Evolutionary conservation across 805 yeast genomes (phyloP).

Genomic region (Lachancea kluyveri): DNA sequence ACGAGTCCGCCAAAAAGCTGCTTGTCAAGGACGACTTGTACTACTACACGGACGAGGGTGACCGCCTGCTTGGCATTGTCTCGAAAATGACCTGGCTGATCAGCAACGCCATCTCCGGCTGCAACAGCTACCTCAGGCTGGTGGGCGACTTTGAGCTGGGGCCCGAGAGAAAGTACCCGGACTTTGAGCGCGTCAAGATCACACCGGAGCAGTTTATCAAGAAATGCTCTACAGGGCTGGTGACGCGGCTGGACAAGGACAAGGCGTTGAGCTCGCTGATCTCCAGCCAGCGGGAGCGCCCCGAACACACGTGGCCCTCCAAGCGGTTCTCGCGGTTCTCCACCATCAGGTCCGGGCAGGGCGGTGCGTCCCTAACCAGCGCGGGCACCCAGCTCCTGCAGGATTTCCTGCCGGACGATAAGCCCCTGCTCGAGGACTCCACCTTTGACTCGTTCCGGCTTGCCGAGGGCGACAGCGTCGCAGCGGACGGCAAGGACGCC

Average conservation of each 20-base stretch:
- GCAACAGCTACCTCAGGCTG: slow-evolving; percentile 43
- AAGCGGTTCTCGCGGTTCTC: slow-evolving; percentile 28
- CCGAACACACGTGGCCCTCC: too few species aligned
- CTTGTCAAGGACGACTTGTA: slow-evolving; percentile 33
- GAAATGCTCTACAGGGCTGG: slow-evolving; percentile 55
- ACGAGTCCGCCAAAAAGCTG: slow-evolving; percentile 14
- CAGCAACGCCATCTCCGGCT: slow-evolving; percentile 42
- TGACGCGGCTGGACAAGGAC: slow-evolving; percentile 34
- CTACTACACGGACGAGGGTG: slow-evolving; percentile 62
- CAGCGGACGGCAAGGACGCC: slow-evolving; percentile 6
- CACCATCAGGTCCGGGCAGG: slow-evolving; percentile 28
- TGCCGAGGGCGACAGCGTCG: slow-evolving; percentile 20
- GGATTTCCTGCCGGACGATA: slow-evolving; percentile 31
- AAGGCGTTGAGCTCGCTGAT: slow-evolving; percentile 20
- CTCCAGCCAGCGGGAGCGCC: slow-evolving; percentile 21
- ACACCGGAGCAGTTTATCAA: slow-evolving; percentile 55
- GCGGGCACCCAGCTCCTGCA: slow-evolving; percentile 31
- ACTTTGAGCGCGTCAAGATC: slow-evolving; percentile 50
- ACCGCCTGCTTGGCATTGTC: slow-evolving; percentile 51
- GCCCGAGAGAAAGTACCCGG: slow-evolving; percentile 57
- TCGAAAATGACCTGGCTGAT: slow-evolving; percentile 55
- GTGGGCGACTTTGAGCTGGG: slow-evolving; percentile 65
- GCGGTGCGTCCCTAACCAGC: slow-evolving; percentile 15
- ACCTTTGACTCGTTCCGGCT: slow-evolving; percentile 32
- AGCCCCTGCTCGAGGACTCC: slow-evolving; percentile 32